These are phyloP conservation scores for Hygrocybe punicea DNA, from an alignment of 768 basidiomycete genomes.

Conservation along the genomic window DNA sequence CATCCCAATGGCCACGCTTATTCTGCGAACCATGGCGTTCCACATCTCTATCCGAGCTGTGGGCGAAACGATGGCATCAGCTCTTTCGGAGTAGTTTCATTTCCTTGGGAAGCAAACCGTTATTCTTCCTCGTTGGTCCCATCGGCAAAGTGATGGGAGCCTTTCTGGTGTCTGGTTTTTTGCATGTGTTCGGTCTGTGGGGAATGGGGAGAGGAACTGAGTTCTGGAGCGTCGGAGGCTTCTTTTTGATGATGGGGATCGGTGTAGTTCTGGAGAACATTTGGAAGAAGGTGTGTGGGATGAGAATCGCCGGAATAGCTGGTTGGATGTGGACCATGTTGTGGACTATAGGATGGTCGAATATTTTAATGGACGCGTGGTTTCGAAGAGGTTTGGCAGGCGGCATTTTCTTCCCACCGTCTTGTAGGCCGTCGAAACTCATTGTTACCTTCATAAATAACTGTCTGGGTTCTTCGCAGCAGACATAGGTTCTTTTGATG, in stretches of 20 bases:
- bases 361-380: constrained; percentile 51
- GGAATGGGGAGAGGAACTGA: constrained; percentile 56
- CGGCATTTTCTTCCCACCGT: constrained; percentile 37
- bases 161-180: constrained; percentile 56
- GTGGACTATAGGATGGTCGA: constrained; percentile 50
- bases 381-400: constrained; percentile 41
- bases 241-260: constrained; percentile 56
- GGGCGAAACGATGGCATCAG: constrained; percentile 69
- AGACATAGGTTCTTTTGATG: not conserved
- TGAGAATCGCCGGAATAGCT: constrained; percentile 42
- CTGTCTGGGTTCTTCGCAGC: not conserved
- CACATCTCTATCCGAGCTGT: constrained; percentile 59
- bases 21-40: constrained; percentile 56
- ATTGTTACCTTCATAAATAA: constrained; percentile 15
- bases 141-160: constrained; percentile 51
- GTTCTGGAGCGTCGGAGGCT: constrained; percentile 41
- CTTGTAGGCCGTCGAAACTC: constrained; percentile 33
- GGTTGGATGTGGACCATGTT: constrained; percentile 52
- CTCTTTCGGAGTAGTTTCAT: constrained; percentile 58
- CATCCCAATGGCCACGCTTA: constrained; percentile 59
- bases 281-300: constrained; percentile 46
- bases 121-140: constrained; percentile 45
- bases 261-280: constrained; percentile 48
- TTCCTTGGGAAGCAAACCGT: constrained; percentile 45
- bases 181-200: constrained; percentile 59